phyloP scores from a whole-genome alignment of 2,329 filamentous ascomycete genomes.

The Trichophyton mentagrophytes region DNA sequence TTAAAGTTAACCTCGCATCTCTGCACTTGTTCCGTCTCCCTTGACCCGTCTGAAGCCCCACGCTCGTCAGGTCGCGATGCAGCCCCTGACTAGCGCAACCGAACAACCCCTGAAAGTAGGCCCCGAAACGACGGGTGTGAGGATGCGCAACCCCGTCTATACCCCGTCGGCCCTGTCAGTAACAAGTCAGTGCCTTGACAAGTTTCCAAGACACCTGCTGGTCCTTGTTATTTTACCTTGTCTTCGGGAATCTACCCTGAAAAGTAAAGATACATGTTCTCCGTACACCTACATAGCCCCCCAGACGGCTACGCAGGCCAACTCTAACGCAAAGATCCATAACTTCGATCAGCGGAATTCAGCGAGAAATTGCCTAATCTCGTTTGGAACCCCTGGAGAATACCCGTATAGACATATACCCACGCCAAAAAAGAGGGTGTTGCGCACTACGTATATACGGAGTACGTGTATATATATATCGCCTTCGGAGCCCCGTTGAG shows the following conservation, averaged over 20 bases:
- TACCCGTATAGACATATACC: not conserved
- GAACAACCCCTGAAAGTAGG: not conserved
- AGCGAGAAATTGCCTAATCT: not conserved
- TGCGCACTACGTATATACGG: not conserved
- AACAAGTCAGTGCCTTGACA: not conserved
- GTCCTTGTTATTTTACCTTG: not conserved
- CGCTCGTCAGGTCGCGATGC: not conserved
- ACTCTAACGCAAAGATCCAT: not conserved
- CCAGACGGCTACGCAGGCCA: not conserved
- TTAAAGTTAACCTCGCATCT: not conserved
- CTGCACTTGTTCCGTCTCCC: not conserved
- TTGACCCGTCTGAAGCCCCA: not conserved
- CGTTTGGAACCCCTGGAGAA: not conserved
- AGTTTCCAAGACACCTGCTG: not conserved
- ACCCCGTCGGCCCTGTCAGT: not conserved
- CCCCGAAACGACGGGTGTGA: constrained; percentile 1
- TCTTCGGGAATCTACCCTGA: not conserved
- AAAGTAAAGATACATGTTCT: not conserved
- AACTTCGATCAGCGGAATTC: not conserved
- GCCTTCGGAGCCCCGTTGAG: not conserved
- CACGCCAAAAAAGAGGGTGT: no score
- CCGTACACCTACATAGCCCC: not conserved
- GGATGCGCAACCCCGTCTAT: constrained; percentile 1
- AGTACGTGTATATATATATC: not conserved
- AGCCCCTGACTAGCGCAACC: constrained; percentile 1